A percentile compares a stretch with the other conserved stretches of the same genome.
Conservation (phyloP, 2,329 filamentous ascomycete genomes). For the Monosporascus sp. region DNA sequence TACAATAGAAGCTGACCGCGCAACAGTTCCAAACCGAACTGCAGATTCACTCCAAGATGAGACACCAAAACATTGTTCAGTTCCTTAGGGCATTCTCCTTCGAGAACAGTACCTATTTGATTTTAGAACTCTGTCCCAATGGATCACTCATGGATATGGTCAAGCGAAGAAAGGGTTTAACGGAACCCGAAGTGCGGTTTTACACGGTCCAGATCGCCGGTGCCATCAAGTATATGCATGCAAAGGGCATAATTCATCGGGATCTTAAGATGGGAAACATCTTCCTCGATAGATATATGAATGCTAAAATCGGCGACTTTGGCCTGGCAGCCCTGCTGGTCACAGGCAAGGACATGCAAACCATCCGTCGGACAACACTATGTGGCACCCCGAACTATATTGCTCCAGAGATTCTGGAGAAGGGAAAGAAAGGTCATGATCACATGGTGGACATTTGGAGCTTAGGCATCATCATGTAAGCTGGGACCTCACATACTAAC, state of each 20-base stretch:
- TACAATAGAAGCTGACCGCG: slow-evolving; percentile 4
- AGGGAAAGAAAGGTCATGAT: slow-evolving; percentile 89
- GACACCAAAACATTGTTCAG: slow-evolving; percentile 90
- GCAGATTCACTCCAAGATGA: slow-evolving; percentile 97
- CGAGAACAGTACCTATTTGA: slow-evolving; percentile 82
- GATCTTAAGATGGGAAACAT: slow-evolving; percentile 98
- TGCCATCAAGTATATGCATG: slow-evolving; percentile 96
- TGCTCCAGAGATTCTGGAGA: slow-evolving; percentile 91
- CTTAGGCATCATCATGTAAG: slow-evolving; percentile 90
- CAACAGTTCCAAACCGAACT: slow-evolving; percentile 71
- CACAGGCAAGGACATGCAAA: slow-evolving; percentile 84
- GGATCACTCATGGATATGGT: slow-evolving; percentile 98
- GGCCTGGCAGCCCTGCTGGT: slow-evolving; percentile 87
- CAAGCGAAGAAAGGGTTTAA: slow-evolving; percentile 83
- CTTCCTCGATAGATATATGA: slow-evolving; percentile 91
- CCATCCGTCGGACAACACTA: slow-evolving; percentile 79
- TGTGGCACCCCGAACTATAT: slow-evolving; percentile 99
- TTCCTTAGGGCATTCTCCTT: slow-evolving; percentile 94
- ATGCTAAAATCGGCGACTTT: slow-evolving; percentile 97
- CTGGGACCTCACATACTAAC: background rate
- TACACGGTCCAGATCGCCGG: slow-evolving; percentile 94
- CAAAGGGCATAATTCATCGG: slow-evolving; percentile 90
- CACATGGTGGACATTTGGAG: slow-evolving; percentile 99
- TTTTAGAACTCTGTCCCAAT: slow-evolving; percentile 90
- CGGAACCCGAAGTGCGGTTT: slow-evolving; percentile 87